phyloP scores from a whole-genome alignment of 257 asterid species.

The Ballota nigra region DNA sequence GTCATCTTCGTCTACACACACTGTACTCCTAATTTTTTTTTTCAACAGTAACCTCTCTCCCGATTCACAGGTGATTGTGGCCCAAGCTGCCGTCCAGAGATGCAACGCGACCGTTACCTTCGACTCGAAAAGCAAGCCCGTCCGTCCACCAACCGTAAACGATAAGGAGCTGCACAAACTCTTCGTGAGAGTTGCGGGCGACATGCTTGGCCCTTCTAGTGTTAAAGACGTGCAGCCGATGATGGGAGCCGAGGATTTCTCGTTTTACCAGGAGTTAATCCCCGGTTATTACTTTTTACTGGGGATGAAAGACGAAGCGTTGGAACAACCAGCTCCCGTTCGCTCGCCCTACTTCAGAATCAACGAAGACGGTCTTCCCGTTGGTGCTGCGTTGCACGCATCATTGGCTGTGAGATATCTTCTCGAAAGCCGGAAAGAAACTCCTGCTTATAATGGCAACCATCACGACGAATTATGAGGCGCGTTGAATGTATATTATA shows the following conservation, averaged over 20 bases:
- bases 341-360: conserved; percentile 70
- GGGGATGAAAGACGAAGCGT: conserved; percentile 49
- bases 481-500: conserved; percentile 6
- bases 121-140: conserved; percentile 27
- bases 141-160: conserved; percentile 68
- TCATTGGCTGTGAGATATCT: conserved; percentile 65
- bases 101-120: conserved; percentile 73
- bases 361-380: conserved; percentile 62
- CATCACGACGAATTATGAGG: not conserved
- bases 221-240: conserved; percentile 51
- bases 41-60: no score
- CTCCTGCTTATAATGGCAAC: not conserved
- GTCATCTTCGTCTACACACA: no score
- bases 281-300: conserved; percentile 69
- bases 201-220: conserved; percentile 46
- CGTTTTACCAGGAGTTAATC: conserved; percentile 64
- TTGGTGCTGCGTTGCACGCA: conserved; percentile 86
- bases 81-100: conserved; percentile 80
- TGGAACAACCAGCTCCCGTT: conserved; percentile 9
- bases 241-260: conserved; percentile 83
- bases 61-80: conserved; percentile 53
- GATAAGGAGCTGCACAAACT: conserved; percentile 50
- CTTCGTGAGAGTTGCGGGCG: conserved; percentile 56
- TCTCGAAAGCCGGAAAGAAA: conserved; percentile 25
- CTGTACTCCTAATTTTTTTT: no score